These are phyloP conservation scores for Zymoseptoria crescenta DNA, from an alignment of 2,329 filamentous ascomycete genomes.

Conservation along the genomic window DNA sequence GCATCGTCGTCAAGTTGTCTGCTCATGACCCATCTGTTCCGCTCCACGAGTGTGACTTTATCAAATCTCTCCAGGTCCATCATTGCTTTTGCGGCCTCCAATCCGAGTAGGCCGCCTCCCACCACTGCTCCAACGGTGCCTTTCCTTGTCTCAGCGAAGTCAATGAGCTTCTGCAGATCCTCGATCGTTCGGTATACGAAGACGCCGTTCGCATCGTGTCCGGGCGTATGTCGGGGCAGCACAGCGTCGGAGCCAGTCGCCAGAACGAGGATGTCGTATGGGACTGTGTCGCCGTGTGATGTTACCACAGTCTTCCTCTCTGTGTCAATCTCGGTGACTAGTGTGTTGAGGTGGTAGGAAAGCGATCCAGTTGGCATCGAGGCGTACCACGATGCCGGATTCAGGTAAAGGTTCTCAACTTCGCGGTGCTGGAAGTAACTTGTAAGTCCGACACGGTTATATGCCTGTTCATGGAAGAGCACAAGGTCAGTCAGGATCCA, in stretches of 20 bases:
- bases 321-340: slow-evolving; percentile 60
- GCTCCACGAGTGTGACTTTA: slow-evolving; percentile 70
- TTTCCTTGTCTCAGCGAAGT: slow-evolving; percentile 58
- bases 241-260: slow-evolving; percentile 82
- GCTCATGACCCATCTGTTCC: slow-evolving; percentile 74
- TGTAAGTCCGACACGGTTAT: slow-evolving; percentile 83
- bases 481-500: neutral
- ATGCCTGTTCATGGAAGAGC: slow-evolving; percentile 46
- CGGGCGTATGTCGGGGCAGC: slow-evolving; percentile 63
- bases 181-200: slow-evolving; percentile 86
- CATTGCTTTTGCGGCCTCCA: slow-evolving; percentile 89
- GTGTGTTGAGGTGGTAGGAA: slow-evolving; percentile 67
- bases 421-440: slow-evolving; percentile 81
- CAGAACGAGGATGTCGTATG: slow-evolving; percentile 74
- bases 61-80: slow-evolving; percentile 70
- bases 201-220: slow-evolving; percentile 70
- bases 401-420: slow-evolving; percentile 82
- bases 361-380: slow-evolving; percentile 60
- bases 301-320: slow-evolving; percentile 60
- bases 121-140: slow-evolving; percentile 68
- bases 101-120: slow-evolving; percentile 73
- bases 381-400: slow-evolving; percentile 73
- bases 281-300: slow-evolving; percentile 58
- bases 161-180: slow-evolving; percentile 69
- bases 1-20: slow-evolving; percentile 77